These are phyloP conservation scores for Talaromyces thailandensis DNA, from an alignment of 495 filamentous ascomycete genomes.

Conservation along the genomic window DNA sequence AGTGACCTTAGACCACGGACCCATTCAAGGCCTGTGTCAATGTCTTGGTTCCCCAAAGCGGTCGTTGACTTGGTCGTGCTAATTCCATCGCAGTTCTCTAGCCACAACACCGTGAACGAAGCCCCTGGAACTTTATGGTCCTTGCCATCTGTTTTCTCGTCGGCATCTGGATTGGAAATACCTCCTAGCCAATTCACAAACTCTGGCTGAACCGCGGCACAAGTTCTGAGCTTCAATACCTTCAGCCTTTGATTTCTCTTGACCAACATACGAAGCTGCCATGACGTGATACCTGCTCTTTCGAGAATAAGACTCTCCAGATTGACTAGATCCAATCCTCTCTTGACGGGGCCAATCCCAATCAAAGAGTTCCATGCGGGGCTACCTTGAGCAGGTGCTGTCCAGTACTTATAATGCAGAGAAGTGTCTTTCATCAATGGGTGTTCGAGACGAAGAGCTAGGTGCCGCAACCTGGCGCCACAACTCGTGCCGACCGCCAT, in stretches of 20 bases:
- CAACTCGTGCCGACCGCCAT: slow-evolving; percentile 14
- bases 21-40: slow-evolving; percentile 20
- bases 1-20: slow-evolving; percentile 15
- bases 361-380: slow-evolving; percentile 25
- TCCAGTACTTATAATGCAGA: slow-evolving; percentile 18
- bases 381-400: slow-evolving; percentile 17
- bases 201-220: slow-evolving; percentile 21
- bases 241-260: slow-evolving; percentile 19
- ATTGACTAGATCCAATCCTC: slow-evolving; percentile 12
- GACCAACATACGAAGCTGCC: slow-evolving; percentile 25
- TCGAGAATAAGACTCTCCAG: slow-evolving; percentile 22
- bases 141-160: slow-evolving; percentile 8
- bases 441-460: slow-evolving; percentile 30
- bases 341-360: slow-evolving; percentile 12
- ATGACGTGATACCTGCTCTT: slow-evolving; percentile 25
- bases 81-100: slow-evolving; percentile 17
- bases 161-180: background rate
- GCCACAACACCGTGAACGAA: slow-evolving; percentile 17
- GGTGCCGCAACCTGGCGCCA: slow-evolving; percentile 16
- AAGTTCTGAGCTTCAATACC: slow-evolving; percentile 22
- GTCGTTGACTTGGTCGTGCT: slow-evolving; percentile 6
- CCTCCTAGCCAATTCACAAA: slow-evolving; percentile 26
- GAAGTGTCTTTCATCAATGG: slow-evolving; percentile 22
- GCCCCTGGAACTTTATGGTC: slow-evolving; percentile 13
- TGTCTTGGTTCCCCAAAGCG: slow-evolving; percentile 1